Percentiles rank a stretch among this genome's conserved stretches.
These are phyloP conservation scores for Rhizopogon rudus DNA, from an alignment of 768 basidiomycete genomes.

Conservation along the genomic window DNA sequence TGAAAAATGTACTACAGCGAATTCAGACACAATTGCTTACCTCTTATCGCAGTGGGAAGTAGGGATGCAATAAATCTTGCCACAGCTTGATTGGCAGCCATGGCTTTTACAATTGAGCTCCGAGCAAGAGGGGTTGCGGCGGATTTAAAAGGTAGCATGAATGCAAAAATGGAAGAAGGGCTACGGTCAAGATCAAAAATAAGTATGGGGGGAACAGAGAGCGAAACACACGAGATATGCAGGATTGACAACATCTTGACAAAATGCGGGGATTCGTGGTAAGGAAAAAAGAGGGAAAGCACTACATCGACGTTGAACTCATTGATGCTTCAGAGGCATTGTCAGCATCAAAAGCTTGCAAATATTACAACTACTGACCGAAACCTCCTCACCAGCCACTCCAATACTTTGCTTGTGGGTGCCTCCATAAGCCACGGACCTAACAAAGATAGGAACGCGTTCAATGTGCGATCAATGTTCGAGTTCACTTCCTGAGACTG, in stretches of 20 bases:
- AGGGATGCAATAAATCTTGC: slow-evolving; percentile 67
- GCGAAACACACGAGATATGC: slow-evolving; percentile 54
- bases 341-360: not conserved
- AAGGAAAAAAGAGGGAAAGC: slow-evolving; percentile 83
- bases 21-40: slow-evolving; percentile 14
- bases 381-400: slow-evolving; percentile 94
- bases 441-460: slow-evolving; percentile 60
- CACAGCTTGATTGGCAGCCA: slow-evolving; percentile 66
- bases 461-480: slow-evolving; percentile 58
- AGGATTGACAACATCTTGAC: slow-evolving; percentile 89
- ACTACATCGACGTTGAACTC: slow-evolving; percentile 86
- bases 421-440: slow-evolving; percentile 80
- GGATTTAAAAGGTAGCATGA: slow-evolving; percentile 72
- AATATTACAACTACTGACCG: slow-evolving; percentile 46
- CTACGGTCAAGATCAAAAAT: slow-evolving; percentile 29
- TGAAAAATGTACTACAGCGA: not conserved
- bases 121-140: slow-evolving; percentile 74
- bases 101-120: slow-evolving; percentile 66
- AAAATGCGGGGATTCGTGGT: slow-evolving; percentile 93
- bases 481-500: slow-evolving; percentile 56
- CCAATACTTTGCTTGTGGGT: slow-evolving; percentile 78
- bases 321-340: slow-evolving; percentile 56
- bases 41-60: slow-evolving; percentile 53
- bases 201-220: not conserved
- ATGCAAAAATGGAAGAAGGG: slow-evolving; percentile 57